phyloP scores from a whole-genome alignment of 2,329 filamentous ascomycete species.

The Aspergillus tamarii region DNA sequence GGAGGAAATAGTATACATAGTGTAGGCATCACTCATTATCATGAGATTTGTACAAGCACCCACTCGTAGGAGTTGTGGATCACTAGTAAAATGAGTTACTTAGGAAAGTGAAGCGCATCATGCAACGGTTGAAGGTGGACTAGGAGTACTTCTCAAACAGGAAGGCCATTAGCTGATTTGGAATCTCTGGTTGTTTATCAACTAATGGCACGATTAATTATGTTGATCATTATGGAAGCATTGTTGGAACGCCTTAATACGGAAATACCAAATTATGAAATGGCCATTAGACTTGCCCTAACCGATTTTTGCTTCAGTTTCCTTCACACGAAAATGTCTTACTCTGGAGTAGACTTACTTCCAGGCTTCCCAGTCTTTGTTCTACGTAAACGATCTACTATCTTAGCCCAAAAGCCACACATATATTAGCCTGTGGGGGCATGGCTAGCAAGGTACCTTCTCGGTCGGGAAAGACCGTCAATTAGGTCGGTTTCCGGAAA shows the following conservation, averaged over 20 bases:
- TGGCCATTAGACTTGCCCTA: background rate
- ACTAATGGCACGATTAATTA: background rate
- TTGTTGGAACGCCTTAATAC: background rate
- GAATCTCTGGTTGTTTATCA: constrained; percentile 8
- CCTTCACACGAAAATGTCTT: background rate
- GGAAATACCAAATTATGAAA: background rate
- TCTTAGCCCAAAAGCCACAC: constrained; percentile 1
- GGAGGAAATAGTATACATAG: background rate
- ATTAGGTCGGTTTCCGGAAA: constrained; percentile 5
- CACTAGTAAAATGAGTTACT: constrained; percentile 9
- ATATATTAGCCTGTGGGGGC: constrained; percentile 5
- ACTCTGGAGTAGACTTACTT: background rate
- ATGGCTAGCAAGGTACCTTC: background rate
- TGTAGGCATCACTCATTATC: background rate
- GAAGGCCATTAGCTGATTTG: constrained; percentile 15
- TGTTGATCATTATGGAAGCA: constrained; percentile 1
- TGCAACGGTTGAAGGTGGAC: constrained; percentile 16
- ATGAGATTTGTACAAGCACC: background rate
- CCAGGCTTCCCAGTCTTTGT: background rate
- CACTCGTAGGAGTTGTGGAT: constrained; percentile 13
- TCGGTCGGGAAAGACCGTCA: constrained; percentile 3
- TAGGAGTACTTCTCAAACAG: constrained; percentile 8
- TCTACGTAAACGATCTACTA: background rate
- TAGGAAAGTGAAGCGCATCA: constrained; percentile 14
- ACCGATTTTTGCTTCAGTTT: background rate